Evolutionary conservation across 2,329 filamentous ascomycete genomes (phyloP), one percentile per base, ranked within the genome.

Genomic region (Arachnomyces sp.): DNA sequence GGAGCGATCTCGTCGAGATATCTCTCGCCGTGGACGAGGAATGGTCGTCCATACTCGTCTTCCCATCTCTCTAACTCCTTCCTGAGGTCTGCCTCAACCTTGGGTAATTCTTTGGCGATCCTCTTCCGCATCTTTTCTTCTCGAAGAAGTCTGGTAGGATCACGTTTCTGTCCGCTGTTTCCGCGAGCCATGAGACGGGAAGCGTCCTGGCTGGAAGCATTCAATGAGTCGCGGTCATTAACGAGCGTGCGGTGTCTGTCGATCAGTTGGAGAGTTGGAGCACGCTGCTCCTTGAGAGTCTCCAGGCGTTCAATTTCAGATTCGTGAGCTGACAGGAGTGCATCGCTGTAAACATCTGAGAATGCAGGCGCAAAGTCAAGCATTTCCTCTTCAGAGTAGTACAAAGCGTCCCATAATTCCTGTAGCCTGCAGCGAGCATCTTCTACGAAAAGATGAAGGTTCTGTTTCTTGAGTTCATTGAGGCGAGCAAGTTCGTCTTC

Each of bases 71-170:
- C 84, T 18, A 98, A 73, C n/a, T 76, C 73, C 59, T 81, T 90
- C 49, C 77, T 77, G 43, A 98, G 67, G n/a, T 96, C 88, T 0
- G 74, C 75, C 43, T 90, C 81, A 32, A 98, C 74, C 68, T 94
- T 96, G 41, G 92, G 92, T 20, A 98, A 71, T 57, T 98, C 92
- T 63, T 96, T 98, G 17, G 89, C 77, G 46, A 98, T 95, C 43
- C 89, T 77, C 76, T 98, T 98, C 44, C 92, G 81, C 86, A 94
- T 94, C 74, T 96, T 98, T 67, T 98, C 92, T 59, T 98, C 92
- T 20, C 92, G 77, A 38, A 98, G 72, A 12, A 98, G 73, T 65
- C 94, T 92, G 37, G 88, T 90, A 2, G 92, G 92, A 57, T 98
- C 92, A 47, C 93, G 84, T 63, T 82, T 86, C 67, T 96, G 90